Evolutionary conservation across 345 rosid genomes (phyloP).

Genomic region (Brassica juncea): DNA sequence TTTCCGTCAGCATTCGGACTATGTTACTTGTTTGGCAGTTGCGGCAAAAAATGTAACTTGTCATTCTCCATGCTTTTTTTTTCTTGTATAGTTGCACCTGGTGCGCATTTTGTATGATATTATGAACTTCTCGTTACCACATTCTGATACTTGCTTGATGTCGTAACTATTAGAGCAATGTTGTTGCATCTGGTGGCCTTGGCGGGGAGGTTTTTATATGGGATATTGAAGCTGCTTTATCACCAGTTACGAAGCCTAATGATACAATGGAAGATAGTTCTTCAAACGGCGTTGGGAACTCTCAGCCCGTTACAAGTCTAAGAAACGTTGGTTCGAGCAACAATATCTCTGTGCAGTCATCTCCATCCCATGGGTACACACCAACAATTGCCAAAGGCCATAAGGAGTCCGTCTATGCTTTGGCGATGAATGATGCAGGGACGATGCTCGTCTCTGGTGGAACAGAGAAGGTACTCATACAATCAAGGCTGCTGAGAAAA

Average conservation of each 20-base stretch:
- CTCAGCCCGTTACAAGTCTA: conserved; percentile 67
- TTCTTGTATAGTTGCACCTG: conserved; percentile 7
- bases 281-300: conserved; percentile 55
- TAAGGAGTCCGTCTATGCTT: conserved; percentile 98
- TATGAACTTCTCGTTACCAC: conserved; percentile 34
- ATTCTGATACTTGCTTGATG: conserved; percentile 71
- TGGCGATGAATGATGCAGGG: conserved; percentile 94
- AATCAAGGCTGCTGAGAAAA: conserved; percentile 10
- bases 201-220: conserved; percentile 99
- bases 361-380: conserved; percentile 74
- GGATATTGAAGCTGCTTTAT: conserved; percentile 94
- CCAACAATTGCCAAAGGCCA: conserved; percentile 95
- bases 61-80: conserved; percentile 29
- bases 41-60: conserved; percentile 89
- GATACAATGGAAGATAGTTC: conserved; percentile 77
- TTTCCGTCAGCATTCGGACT: conserved; percentile 93
- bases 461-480: conserved; percentile 82
- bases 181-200: conserved; percentile 99
- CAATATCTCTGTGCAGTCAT: conserved; percentile 65
- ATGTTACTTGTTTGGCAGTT: conserved; percentile 90
- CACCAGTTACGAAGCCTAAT: conserved; percentile 72
- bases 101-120: conserved; percentile 6
- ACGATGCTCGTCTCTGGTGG: conserved; percentile 97
- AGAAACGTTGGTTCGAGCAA: conserved; percentile 84
- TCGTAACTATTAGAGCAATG: conserved; percentile 77